phyloP scores from a whole-genome alignment of 2,329 filamentous ascomycete species.

The Mycocentrospora acerina region DNA sequence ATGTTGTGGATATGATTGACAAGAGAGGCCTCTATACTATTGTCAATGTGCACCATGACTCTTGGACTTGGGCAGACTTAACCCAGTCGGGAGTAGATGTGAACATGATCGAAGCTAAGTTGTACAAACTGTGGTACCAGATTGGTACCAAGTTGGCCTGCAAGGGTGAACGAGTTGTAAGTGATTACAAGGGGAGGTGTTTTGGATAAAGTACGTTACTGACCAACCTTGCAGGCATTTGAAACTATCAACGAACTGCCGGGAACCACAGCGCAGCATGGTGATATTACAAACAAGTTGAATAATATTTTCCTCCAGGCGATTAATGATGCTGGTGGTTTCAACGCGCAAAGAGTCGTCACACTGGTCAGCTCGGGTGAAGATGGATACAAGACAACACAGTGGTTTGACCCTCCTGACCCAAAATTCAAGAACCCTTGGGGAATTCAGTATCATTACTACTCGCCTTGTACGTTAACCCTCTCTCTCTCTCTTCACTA shows the following conservation, averaged over 20 bases:
- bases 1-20: slow-evolving; percentile 59
- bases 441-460: slow-evolving; percentile 64
- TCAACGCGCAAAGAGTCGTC: slow-evolving; percentile 58
- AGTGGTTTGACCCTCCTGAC: slow-evolving; percentile 56
- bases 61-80: slow-evolving; percentile 60
- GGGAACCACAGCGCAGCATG: slow-evolving; percentile 54
- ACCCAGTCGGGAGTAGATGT: slow-evolving; percentile 50
- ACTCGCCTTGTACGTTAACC: slow-evolving; percentile 53
- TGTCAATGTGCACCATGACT: slow-evolving; percentile 63
- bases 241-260: slow-evolving; percentile 63
- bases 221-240: slow-evolving; percentile 43
- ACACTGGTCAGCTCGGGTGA: slow-evolving; percentile 56
- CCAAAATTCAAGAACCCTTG: slow-evolving; percentile 55
- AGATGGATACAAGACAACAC: slow-evolving; percentile 55
- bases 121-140: slow-evolving; percentile 59
- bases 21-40: slow-evolving; percentile 55
- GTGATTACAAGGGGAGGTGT: neutral
- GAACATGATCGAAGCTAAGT: slow-evolving; percentile 57
- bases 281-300: slow-evolving; percentile 55
- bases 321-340: slow-evolving; percentile 57
- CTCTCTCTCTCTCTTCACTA: slow-evolving; percentile 12
- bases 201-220: neutral
- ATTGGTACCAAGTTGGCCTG: slow-evolving; percentile 58
- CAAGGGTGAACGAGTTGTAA: slow-evolving; percentile 52
- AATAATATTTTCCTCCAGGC: slow-evolving; percentile 60